Base-by-base conservation (phyloP, 2,329 filamentous ascomycete genomes). In the Penicillium concentricum region DNA sequence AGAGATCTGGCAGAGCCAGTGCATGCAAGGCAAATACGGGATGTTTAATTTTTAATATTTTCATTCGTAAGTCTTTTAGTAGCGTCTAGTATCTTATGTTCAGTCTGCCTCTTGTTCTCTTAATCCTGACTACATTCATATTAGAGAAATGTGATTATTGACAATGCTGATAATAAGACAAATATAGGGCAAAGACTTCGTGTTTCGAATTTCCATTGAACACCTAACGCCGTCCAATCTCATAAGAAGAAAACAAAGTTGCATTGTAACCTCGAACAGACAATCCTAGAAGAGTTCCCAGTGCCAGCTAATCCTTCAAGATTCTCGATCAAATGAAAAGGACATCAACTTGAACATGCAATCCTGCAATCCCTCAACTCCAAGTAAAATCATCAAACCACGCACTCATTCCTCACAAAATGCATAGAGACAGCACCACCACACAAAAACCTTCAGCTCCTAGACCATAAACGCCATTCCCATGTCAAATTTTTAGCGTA, bases 1-100 rank as follows among this genome's bases (percentile, higher is more conserved):
- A 48, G 49, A 50, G 57, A 53, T 44, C 18, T 60, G 59, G 56
- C 59, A 59, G 61, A 58, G 61, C 62, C 60, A 55, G 53, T 48
- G 50, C 55, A 48, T 55, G 41, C 47, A 52, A 56, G 28, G 51
- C 46, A 24, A 46, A 35, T 42, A 20, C 50, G 10, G 18, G 30
- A 50, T 26, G 32, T 47, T 51, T 24, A 43, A 50, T 51, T 22
- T 37, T n/a, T 43, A 35, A 42, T 22, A 15, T 13, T 12, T 18
- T 34, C 8, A n/a, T 16, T 20, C 1, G 7, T 28, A 15, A 9
- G 34, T 47, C 4, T 18, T 5, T 48, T 16, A 48, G 4, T 13
- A 1, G 22, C 13, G 4, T 45, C 26, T 18, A 32, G 28, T 42
- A 42, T 24, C 22, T 43, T 2, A 35, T 16, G 12, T 35, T 35